These are phyloP conservation scores for Lycium ferocissimum DNA, from an alignment of 257 asterid species.

Conservation along the genomic window DNA sequence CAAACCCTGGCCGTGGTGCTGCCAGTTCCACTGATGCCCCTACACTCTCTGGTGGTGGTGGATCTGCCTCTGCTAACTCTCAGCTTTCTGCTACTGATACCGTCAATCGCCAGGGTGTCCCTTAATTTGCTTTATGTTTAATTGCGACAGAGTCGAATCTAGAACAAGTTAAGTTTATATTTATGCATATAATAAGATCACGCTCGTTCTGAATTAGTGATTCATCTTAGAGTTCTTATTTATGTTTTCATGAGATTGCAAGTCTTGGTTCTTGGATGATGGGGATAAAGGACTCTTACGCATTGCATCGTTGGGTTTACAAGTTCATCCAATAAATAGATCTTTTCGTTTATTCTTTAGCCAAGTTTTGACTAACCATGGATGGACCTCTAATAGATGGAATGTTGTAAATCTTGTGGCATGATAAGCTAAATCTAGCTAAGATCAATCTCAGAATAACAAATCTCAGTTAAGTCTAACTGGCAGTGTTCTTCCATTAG, in stretches of 20 bases:
- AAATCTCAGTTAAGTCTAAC: too few species aligned
- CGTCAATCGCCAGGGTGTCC: slow-evolving; percentile 42
- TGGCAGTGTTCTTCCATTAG: too few species aligned
- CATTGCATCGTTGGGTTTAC: background rate
- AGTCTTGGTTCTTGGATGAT: background rate
- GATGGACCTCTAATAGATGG: background rate
- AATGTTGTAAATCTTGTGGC: background rate
- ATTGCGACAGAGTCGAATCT: background rate
- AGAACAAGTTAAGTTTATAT: background rate
- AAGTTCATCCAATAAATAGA: background rate
- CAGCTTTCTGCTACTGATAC: slow-evolving; percentile 52
- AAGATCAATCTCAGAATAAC: too few species aligned
- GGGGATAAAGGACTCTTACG: background rate
- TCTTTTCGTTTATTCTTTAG: background rate
- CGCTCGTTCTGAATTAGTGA: background rate
- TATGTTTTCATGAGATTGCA: background rate
- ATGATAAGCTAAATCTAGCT: background rate
- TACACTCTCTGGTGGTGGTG: slow-evolving; percentile 53
- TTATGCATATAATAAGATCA: background rate
- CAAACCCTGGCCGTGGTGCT: slow-evolving; percentile 86
- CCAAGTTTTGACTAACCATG: background rate
- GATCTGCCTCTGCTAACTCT: slow-evolving; percentile 31
- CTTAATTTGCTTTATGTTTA: slow-evolving; percentile 9
- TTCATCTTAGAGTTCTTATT: background rate
- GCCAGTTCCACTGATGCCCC: slow-evolving; percentile 94